Evolutionary conservation across 2,329 filamentous ascomycete genomes (phyloP), one percentile per base, ranked within the genome.

Genomic region (Calonectria ilicicola): DNA sequence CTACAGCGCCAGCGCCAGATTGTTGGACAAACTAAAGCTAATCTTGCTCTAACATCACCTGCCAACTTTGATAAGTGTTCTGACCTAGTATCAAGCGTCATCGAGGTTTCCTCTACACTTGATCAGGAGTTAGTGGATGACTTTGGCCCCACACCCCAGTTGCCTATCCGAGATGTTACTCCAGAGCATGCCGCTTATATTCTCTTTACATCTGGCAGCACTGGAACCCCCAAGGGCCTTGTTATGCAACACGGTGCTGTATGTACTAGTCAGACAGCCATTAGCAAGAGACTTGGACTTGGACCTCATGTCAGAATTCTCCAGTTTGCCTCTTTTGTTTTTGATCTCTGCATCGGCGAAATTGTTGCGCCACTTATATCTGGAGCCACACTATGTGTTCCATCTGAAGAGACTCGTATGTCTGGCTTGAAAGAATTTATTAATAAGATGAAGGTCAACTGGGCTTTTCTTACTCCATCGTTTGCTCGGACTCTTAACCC

Each of bases 181-280:
- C n/a, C n/a, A n/a, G n/a, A n/a, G n/a, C n/a, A n/a, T n/a, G n/a
- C n/a, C n/a, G n/a, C n/a, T n/a, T 67, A 67, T 49, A 29, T 63
- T 23, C 44, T 69, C 10, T 69, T 69, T 32, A 69, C 66, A 15
- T 69, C 66, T 29, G 66, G 66, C 9, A 69, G 66, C 19, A 63
- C 66, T 17, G 65, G 65, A 3, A 60, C n/a, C 12, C 65, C 65
- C 5, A 67, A 67, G 27, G 80, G 78, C 10, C 69, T 69, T 2
- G 66, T 69, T 7, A 62, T 69, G 40, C 23, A 69, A 38, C 66
- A 69, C 35, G 66, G 29, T 23, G 29, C 53, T 17, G 66, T 63
- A 2, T 69, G 53, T 38, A 69, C 66, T 1, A 69, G 66, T 14
- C 66, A 69, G 27, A 40, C 56, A 17, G 66, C 53, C 7, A 63